phyloP scores from a whole-genome alignment of 441 rosid genomes.

The Populus hybrid region DNA sequence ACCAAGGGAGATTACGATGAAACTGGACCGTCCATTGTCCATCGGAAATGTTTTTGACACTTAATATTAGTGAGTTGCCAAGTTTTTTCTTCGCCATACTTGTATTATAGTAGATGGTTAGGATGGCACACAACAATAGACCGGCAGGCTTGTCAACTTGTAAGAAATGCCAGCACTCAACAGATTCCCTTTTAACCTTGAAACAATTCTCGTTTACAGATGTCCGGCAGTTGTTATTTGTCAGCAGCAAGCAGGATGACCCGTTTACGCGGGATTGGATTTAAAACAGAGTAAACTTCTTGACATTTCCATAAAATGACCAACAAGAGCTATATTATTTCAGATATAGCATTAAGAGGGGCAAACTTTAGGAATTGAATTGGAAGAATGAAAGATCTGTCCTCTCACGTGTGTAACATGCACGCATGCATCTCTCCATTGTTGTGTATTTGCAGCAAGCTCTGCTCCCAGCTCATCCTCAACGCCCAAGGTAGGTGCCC shows the following conservation, averaged over 20 bases:
- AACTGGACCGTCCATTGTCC: slow-evolving; percentile 93
- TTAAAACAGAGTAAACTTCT: neutral
- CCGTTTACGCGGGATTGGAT: no score
- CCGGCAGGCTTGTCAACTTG: slow-evolving; percentile 4
- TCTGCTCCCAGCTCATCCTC: no score
- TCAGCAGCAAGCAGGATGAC: neutral
- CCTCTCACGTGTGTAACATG: neutral
- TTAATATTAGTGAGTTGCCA: slow-evolving; percentile 11
- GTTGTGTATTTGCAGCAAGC: no score
- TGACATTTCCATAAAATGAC: neutral
- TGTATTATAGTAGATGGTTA: slow-evolving; percentile 29
- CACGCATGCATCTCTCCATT: neutral
- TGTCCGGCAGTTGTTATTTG: neutral
- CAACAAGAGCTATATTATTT: neutral
- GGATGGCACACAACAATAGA: slow-evolving; percentile 12
- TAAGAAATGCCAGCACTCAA: neutral
- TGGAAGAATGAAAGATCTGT: neutral
- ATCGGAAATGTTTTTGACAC: slow-evolving; percentile 80
- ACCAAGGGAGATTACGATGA: slow-evolving; percentile 95
- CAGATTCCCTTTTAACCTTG: neutral
- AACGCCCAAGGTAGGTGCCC: no score
- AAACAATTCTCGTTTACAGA: neutral
- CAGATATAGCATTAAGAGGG: neutral
- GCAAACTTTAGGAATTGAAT: neutral
- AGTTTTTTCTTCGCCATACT: neutral